A percentile compares a stretch with the other conserved stretches of the same genome.
Evolutionary conservation across 2,329 filamentous ascomycete species (phyloP).

Genomic region (Zelopaecilomyces penicillatus): DNA sequence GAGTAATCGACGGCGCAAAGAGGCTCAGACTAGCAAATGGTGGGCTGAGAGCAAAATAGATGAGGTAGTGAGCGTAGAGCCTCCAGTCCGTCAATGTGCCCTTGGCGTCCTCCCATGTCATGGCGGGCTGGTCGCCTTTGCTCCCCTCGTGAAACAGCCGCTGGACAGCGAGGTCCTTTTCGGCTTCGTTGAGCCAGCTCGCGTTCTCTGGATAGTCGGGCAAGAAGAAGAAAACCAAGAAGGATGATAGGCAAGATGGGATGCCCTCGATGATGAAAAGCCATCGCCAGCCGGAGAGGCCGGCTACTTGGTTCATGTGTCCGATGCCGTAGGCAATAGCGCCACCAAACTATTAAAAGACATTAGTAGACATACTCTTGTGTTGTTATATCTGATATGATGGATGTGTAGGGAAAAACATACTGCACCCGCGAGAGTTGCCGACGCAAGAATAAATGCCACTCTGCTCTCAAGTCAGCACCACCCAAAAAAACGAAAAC

Average conservation of each 20-base stretch:
- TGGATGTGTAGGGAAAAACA: conserved; percentile 7
- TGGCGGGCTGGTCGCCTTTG: conserved; percentile 51
- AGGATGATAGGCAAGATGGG: conserved; percentile 53
- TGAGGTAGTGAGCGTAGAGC: conserved; percentile 58
- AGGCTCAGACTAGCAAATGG: conserved; percentile 53
- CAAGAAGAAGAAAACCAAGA: conserved; percentile 57
- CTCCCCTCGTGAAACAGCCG: conserved; percentile 39
- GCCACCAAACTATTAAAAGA: conserved; percentile 47
- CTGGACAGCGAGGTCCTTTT: conserved; percentile 46
- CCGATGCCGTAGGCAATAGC: conserved; percentile 65
- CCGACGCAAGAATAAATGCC: conserved; percentile 60
- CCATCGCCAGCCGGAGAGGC: conserved; percentile 62
- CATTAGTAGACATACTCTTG: background rate
- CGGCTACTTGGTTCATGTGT: conserved; percentile 56
- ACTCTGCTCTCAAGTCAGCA: conserved; percentile 34
- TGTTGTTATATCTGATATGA: background rate
- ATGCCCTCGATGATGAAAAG: conserved; percentile 57
- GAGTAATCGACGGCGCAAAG: conserved; percentile 53
- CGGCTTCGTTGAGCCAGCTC: conserved; percentile 49
- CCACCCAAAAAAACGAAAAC: background rate
- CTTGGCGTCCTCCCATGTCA: conserved; percentile 61
- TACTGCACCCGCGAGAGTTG: conserved; percentile 59
- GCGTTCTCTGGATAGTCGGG: conserved; percentile 61
- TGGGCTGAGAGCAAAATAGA: conserved; percentile 42
- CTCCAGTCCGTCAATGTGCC: conserved; percentile 57